Percentiles rank a stretch among this genome's conserved stretches.
phyloP scores from a whole-genome alignment of 495 filamentous ascomycete species.

The Hypoxylon crocopeplum region DNA sequence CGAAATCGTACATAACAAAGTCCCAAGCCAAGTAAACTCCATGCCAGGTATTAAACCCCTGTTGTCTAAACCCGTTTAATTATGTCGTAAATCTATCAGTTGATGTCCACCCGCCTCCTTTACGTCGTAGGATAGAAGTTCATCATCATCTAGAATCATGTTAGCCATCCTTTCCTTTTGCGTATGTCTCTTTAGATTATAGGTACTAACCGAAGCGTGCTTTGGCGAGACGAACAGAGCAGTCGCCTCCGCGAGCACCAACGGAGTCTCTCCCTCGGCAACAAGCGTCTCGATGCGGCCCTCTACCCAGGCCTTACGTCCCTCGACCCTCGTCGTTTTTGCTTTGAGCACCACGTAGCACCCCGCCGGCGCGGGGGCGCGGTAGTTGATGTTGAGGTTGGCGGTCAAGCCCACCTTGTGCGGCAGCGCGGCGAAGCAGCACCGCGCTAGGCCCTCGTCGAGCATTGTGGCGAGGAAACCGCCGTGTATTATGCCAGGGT shows the following conservation, averaged over 20 bases:
- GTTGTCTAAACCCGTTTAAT: slow-evolving; percentile 17
- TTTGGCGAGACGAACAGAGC: slow-evolving; percentile 91
- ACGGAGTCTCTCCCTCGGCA: slow-evolving; percentile 62
- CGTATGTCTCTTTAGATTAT: not conserved
- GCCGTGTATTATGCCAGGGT: slow-evolving; percentile 91
- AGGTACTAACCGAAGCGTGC: slow-evolving; percentile 70
- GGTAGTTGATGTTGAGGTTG: slow-evolving; percentile 89
- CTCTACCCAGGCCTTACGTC: slow-evolving; percentile 95
- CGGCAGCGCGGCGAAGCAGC: slow-evolving; percentile 89
- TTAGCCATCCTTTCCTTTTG: slow-evolving; percentile 1
- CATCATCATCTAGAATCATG: slow-evolving; percentile 46
- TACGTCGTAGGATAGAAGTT: slow-evolving; percentile 50
- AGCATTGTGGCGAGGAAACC: slow-evolving; percentile 89
- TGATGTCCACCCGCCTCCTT: not conserved
- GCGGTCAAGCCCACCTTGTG: slow-evolving; percentile 91
- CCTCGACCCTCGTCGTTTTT: slow-evolving; percentile 85
- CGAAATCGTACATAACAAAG: slow-evolving; percentile 2
- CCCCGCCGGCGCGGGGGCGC: slow-evolving; percentile 76
- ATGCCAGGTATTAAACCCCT: not conserved
- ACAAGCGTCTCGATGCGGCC: slow-evolving; percentile 86
- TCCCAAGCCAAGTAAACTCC: slow-evolving; percentile 18
- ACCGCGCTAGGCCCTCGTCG: slow-evolving; percentile 89
- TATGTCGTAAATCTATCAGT: slow-evolving; percentile 21
- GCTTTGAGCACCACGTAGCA: slow-evolving; percentile 80
- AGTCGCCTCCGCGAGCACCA: slow-evolving; percentile 77